Conservation (phyloP, 768 basidiomycete genomes). For the Rhodotorula graminis region DNA sequence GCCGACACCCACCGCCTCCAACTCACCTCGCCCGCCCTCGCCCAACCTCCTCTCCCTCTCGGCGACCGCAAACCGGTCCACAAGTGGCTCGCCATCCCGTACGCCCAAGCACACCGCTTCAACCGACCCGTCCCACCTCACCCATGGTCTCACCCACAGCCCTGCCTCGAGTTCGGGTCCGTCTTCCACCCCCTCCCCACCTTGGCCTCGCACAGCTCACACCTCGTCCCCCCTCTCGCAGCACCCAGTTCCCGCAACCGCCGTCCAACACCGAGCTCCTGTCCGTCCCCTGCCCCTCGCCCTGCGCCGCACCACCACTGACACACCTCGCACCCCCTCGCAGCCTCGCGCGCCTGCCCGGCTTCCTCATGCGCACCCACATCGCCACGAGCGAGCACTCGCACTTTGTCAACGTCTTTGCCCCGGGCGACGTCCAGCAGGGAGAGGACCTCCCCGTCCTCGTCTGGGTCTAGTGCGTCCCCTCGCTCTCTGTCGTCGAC, state of each 20-base stretch:
- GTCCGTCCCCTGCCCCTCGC: neutral
- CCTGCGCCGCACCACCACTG: fast-evolving
- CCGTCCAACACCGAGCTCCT: conserved; percentile 11
- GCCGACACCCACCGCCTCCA: conserved; percentile 9
- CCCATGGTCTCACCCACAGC: neutral
- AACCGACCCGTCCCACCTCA: conserved; percentile 2
- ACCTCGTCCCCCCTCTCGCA: neutral
- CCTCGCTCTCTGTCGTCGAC: neutral
- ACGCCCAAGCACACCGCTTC: conserved; percentile 23
- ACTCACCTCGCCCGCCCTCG: neutral
- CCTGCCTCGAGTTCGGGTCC: conserved; percentile 32
- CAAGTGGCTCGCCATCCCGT: conserved; percentile 37
- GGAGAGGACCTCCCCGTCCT: conserved; percentile 49
- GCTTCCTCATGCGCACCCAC: conserved; percentile 16
- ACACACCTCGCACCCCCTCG: no score
- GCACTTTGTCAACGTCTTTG: conserved; percentile 53
- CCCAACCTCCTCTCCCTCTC: neutral
- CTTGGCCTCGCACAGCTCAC: neutral
- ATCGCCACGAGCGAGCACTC: conserved; percentile 51
- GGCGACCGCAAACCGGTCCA: neutral
- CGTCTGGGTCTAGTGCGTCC: conserved; percentile 53
- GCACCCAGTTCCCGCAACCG: conserved; percentile 29
- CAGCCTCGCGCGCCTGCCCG: conserved; percentile 14
- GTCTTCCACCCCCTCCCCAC: neutral
- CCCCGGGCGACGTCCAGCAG: conserved; percentile 47